phyloP scores from a whole-genome alignment of 768 basidiomycete genomes.

The Lactarius indigo region DNA sequence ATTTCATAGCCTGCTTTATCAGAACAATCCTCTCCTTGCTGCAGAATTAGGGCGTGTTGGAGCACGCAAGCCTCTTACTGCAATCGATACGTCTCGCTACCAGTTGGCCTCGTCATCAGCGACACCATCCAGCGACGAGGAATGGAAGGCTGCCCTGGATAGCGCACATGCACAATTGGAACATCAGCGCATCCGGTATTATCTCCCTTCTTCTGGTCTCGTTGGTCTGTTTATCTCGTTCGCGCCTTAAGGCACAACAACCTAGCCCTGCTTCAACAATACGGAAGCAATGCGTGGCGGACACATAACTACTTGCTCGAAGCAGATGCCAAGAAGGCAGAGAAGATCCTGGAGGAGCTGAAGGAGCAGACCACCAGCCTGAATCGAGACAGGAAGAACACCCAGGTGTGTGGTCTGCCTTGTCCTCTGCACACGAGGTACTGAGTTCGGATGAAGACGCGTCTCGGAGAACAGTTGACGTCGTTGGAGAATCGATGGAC shows the following conservation, averaged over 20 bases:
- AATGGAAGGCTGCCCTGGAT: slow-evolving; percentile 69
- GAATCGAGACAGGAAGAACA: slow-evolving; percentile 85
- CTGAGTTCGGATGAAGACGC: slow-evolving; percentile 48
- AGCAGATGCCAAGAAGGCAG: slow-evolving; percentile 65
- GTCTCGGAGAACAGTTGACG: slow-evolving; percentile 73
- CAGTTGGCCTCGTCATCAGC: slow-evolving; percentile 66
- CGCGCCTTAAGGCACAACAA: slow-evolving; percentile 65
- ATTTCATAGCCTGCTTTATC: slow-evolving; percentile 4
- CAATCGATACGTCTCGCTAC: slow-evolving; percentile 70
- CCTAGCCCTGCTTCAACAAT: slow-evolving; percentile 74
- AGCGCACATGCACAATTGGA: slow-evolving; percentile 83
- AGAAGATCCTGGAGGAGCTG: slow-evolving; percentile 70
- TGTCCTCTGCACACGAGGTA: background rate
- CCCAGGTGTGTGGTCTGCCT: slow-evolving; percentile 50
- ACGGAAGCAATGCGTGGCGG: slow-evolving; percentile 89
- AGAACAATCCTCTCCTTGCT: slow-evolving; percentile 68
- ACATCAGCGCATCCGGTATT: slow-evolving; percentile 77
- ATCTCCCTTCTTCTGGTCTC: background rate
- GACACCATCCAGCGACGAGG: slow-evolving; percentile 62
- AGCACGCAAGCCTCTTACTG: slow-evolving; percentile 57
- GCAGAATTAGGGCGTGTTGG: slow-evolving; percentile 76
- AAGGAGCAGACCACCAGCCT: slow-evolving; percentile 78
- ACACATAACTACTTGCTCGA: slow-evolving; percentile 89
- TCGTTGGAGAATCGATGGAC: slow-evolving; percentile 88
- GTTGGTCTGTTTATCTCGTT: slow-evolving; percentile 3